Evolutionary conservation across 345 rosid genomes (phyloP).

Genomic region (Laguncularia racemosa): DNA sequence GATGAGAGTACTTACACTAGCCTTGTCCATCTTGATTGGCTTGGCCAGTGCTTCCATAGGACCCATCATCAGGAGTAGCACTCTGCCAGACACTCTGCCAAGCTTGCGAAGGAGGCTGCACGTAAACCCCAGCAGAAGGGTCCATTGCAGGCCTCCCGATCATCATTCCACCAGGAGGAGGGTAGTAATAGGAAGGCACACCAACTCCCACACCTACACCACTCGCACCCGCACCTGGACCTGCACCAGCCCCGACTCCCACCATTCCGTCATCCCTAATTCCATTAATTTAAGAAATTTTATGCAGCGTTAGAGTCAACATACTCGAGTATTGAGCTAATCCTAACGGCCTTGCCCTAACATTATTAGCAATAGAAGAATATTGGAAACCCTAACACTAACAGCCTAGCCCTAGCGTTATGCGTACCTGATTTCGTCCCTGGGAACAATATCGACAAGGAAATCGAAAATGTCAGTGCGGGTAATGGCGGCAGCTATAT

Average conservation of each 20-base stretch:
- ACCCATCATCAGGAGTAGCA: conserved; percentile 11
- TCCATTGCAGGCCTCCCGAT: conserved; percentile 85
- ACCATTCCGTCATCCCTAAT: background rate
- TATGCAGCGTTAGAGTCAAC: too few species aligned
- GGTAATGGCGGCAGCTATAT: conserved; percentile 87
- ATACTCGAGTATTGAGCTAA: too few species aligned
- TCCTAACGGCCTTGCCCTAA: too few species aligned
- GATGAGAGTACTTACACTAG: background rate
- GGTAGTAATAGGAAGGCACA: conserved; percentile 68
- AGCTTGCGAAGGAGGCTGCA: conserved; percentile 83
- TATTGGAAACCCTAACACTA: too few species aligned
- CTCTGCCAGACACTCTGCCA: conserved; percentile 92
- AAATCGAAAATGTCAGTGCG: conserved; percentile 87
- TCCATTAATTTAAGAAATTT: background rate
- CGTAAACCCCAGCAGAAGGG: conserved; percentile 53
- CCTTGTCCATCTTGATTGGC: conserved; percentile 10
- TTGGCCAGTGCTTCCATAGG: background rate
- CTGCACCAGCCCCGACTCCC: conserved; percentile 30
- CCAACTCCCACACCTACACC: conserved; percentile 70
- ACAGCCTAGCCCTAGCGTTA: background rate
- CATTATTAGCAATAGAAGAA: too few species aligned
- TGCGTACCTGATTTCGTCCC: conserved; percentile 83
- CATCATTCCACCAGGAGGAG: conserved; percentile 90
- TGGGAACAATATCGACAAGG: conserved; percentile 82
- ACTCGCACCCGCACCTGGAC: conserved; percentile 56